Conservation (phyloP, 495 filamentous ascomycete genomes). For the Echria macrotheca region DNA sequence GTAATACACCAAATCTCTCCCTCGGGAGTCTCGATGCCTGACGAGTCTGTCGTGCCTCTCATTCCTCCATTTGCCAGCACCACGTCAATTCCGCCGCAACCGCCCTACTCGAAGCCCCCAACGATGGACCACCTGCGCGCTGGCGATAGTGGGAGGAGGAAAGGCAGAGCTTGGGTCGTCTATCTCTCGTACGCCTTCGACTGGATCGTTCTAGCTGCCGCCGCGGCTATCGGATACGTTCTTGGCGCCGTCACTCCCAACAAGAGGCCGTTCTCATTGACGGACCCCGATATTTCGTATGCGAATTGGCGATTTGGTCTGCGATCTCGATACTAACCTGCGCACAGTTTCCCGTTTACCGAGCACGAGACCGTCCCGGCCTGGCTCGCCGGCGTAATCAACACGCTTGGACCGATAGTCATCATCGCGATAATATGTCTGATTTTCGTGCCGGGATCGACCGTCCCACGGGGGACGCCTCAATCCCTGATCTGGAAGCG, state of each 20-base stretch:
- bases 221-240: conserved; percentile 36
- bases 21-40: conserved; percentile 24
- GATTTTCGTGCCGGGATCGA: conserved; percentile 58
- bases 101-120: conserved; percentile 13
- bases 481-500: conserved; percentile 61
- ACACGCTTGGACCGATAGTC: conserved; percentile 52
- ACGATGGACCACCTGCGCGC: conserved; percentile 21
- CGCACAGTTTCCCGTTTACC: conserved; percentile 61
- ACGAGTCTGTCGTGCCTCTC: conserved; percentile 27
- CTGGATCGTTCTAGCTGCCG: conserved; percentile 39
- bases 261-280: conserved; percentile 47
- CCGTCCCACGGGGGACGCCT: conserved; percentile 60
- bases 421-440: conserved; percentile 70
- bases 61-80: conserved; percentile 16
- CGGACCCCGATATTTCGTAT: conserved; percentile 42
- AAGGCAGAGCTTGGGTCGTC: conserved; percentile 27
- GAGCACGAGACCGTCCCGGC: conserved; percentile 67
- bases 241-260: conserved; percentile 52
- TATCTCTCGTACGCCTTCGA: conserved; percentile 42
- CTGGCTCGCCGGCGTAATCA: conserved; percentile 49
- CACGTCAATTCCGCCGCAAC: conserved; percentile 17
- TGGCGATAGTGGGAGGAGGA: conserved; percentile 13
- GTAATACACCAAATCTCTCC: neutral
- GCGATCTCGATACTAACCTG: neutral
- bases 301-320: conserved; percentile 10